Evolutionary conservation across 2,329 filamentous ascomycete genomes (phyloP).

Genomic region (Calonectria multiphialidica): DNA sequence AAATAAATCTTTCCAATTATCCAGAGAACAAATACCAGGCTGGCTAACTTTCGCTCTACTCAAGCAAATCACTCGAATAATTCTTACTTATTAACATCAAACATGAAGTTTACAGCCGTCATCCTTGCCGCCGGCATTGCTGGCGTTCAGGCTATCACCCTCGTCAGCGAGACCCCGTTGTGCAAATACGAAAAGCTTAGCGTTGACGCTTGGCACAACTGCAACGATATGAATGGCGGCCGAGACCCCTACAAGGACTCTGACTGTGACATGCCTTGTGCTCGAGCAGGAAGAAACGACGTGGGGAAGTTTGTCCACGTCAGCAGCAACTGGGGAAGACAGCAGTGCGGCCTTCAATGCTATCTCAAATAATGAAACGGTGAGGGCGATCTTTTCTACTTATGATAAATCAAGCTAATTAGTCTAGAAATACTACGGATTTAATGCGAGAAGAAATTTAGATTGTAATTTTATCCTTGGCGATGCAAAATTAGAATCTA

Average conservation of each 20-base stretch:
- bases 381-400: too few species aligned
- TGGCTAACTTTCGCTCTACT: too few species aligned
- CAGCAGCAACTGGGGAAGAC: not conserved
- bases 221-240: not conserved
- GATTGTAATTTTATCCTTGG: too few species aligned
- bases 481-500: too few species aligned
- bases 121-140: not conserved
- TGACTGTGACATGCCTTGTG: not conserved
- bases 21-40: not conserved
- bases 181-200: not conserved
- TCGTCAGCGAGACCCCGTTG: not conserved
- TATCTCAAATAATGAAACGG: not conserved
- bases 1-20: not conserved
- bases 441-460: too few species aligned
- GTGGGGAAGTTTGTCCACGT: not conserved
- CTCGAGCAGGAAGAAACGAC: not conserved
- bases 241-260: not conserved
- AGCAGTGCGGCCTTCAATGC: not conserved
- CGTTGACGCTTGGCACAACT: not conserved
- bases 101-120: not conserved
- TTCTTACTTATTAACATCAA: not conserved
- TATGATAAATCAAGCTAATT: too few species aligned
- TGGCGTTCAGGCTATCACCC: not conserved
- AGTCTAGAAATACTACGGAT: too few species aligned
- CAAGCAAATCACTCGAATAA: not conserved